Base-by-base conservation (phyloP, 75 land plant genomes). In the Pinus taeda region DNA sequence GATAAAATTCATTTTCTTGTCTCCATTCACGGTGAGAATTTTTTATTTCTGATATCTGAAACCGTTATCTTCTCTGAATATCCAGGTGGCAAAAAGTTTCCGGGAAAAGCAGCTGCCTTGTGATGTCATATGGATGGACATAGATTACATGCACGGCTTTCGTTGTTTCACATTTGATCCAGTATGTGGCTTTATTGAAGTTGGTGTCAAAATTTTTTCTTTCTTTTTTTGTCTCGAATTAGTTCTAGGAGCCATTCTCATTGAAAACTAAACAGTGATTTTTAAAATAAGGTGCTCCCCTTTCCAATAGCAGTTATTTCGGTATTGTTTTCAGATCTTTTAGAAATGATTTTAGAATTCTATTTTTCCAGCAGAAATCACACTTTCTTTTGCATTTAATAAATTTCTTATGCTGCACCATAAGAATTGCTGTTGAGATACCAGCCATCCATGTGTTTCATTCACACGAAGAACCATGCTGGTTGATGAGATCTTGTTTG, bases 41-140 rank as follows among this genome's bases (percentile, higher is more conserved):
- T 69, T 0, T 49, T 7, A 7, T n/a, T 69, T n/a, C 42, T 69
- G 72, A 69, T 20, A n/a, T 39, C 72, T 69, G n/a, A 42, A 42
- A 30, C 49, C 21, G 49, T 17, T 69, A 42, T 9, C 9, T 9
- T 69, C 17, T 69, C 24, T 42, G 72, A 12, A 33, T 9, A 15
- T 71, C 33, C 89, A 95, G 98, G 69, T 96, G 63, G 86, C 98
- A 1, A 81, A 75, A 73, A 85, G 82, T 53, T 96, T 96, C 75
- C 88, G 99, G 7, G 90, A 92, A 77, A 94, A 88, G 74, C 74
- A 58, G 42, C 83, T 96, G 55, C 99, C 99, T 57, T 94, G 97
- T 85, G 99, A 96, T 85, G 99, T 96, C 61, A 81, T 96, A 60
- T 96, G 99, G 99, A 96, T 96, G 98, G 99, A 96, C 77, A 96